Evolutionary conservation across 2,329 filamentous ascomycete species (phyloP), one percentile per base, ranked within the genome.

Genomic region (Aspergillus alliaceus): DNA sequence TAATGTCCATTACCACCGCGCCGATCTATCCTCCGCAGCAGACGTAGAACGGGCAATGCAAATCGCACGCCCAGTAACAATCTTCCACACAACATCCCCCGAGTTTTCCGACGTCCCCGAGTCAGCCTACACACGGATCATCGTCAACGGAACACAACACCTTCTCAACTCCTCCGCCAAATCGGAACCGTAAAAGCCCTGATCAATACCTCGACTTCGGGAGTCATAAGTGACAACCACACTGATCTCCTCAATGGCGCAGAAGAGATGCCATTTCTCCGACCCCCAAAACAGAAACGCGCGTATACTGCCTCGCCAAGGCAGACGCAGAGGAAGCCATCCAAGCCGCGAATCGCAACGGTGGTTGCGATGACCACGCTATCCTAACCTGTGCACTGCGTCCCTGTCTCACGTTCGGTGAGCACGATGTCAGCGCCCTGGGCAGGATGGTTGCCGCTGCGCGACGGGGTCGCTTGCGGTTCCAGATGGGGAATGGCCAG

Each of bases 61-160:
- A 7, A 40, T 53, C 4, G 54, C 54, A 4, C 39, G 40, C 2
- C 54, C 54, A 0, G 18, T 32, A 11, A 53, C 54, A 4, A 53
- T 56, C 31, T 56, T 56, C 54, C 54, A 56, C 24, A 56, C 54
- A 14, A 49, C 54, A 29, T 56, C 54, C 4, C 54, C 54, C n/a
- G 49, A 56, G 31, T 56, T 56, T 20, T 56, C 54, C 32, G 48
- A 52, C 32, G 39, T 20, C 24, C 54, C 54, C 1, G 25, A 37
- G 6, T 22, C 49, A 6, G 48, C 49, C 11, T 56, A 56, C 49
- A 31, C 29, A 2, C 22, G 25, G 5, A 50, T 53, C 24, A 48
- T 56, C 14, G 49, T 56, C 1, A 29, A 37, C 3, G 54, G 54
- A 5, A 48, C 54, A 4, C 32, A 52, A 2, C 32, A 56, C 15